Evolutionary conservation across 495 filamentous ascomycete species (phyloP), one percentile per base, ranked within the genome.

Genomic region (Penicillium angulare): DNA sequence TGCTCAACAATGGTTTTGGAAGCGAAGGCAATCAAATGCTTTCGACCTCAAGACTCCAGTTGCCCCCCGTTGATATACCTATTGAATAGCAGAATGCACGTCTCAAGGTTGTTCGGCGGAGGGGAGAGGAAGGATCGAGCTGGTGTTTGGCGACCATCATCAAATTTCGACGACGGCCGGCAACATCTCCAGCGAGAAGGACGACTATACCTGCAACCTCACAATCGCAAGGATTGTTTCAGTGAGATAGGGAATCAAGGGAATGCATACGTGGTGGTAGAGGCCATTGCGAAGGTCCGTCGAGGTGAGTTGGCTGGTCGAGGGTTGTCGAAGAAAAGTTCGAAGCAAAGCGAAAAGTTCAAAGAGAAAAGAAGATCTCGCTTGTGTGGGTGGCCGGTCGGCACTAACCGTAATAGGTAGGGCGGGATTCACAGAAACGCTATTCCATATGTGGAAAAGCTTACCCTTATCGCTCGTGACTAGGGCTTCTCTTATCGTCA

Each of bases 31-130:
- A n/a, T 44, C 7, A 52, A 40, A 51, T 38, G 63, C 77, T 81
- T 88, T 87, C 85, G 86, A 71, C 82, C 81, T 81, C 87, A 90
- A 91, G 69, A 88, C 87, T 90, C 87, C 76, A 44, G 59, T 64
- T 65, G 72, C 60, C 74, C 74, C 66, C 76, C 71, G 74, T 50
- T 51, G 47, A 21, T 7, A 18, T 77, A 15, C 76, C 75, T 55
- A 64, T 75, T 22, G 49, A 54, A 29, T 41, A 41, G 46, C 44
- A 32, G 44, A 13, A 41, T 24, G 53, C 51, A 39, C 77, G 71
- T 60, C 13, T 65, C 52, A 53, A 68, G 64, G 53, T 49, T 32
- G 52, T 50, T 59, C 56, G 60, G 49, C 48, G 64, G 73, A 81
- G 74, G 72, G 68, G 64, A 63, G 63, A 67, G 78, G 87, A 90